Conservation (phyloP, 2,329 filamentous ascomycete species). For the Talaromyces sp. region DNA sequence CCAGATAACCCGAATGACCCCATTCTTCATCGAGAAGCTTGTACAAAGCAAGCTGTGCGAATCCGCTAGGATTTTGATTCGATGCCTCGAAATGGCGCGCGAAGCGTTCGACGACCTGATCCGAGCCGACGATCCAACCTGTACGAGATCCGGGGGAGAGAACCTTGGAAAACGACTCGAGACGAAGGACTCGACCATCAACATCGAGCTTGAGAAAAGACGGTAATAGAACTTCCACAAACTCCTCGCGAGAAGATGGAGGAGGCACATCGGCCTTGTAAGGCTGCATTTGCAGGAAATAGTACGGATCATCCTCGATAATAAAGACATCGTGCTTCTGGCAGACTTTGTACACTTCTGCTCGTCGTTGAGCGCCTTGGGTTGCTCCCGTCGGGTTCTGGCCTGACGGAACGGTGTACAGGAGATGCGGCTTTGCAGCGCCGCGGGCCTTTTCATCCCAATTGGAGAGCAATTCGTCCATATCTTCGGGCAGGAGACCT, state of each 20-base stretch:
- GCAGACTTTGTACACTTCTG: conserved; percentile 70
- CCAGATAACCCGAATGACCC: conserved; percentile 85
- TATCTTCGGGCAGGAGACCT: conserved; percentile 58
- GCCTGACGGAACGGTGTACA: conserved; percentile 73
- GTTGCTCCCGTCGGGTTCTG: conserved; percentile 91
- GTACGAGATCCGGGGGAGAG: conserved; percentile 74
- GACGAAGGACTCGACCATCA: conserved; percentile 81
- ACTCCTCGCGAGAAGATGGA: conserved; percentile 64
- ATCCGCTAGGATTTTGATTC: conserved; percentile 79
- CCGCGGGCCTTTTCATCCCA: conserved; percentile 60
- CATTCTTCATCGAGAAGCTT: conserved; percentile 90
- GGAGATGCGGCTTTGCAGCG: conserved; percentile 61
- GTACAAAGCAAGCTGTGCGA: conserved; percentile 78
- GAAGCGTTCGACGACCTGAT: conserved; percentile 79
- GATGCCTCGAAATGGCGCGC: conserved; percentile 76
- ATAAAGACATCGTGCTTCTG: conserved; percentile 83
- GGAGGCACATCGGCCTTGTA: conserved; percentile 60
- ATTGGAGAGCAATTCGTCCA: conserved; percentile 61
- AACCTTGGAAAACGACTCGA: conserved; percentile 94
- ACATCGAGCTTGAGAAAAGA: conserved; percentile 74
- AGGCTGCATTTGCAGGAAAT: conserved; percentile 80
- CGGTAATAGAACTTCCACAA: conserved; percentile 69
- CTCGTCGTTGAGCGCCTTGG: conserved; percentile 63
- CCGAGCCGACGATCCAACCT: conserved; percentile 86
- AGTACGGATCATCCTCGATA: conserved; percentile 91